Conservation (phyloP, 2,329 filamentous ascomycete genomes). For the Colletotrichum sp. region DNA sequence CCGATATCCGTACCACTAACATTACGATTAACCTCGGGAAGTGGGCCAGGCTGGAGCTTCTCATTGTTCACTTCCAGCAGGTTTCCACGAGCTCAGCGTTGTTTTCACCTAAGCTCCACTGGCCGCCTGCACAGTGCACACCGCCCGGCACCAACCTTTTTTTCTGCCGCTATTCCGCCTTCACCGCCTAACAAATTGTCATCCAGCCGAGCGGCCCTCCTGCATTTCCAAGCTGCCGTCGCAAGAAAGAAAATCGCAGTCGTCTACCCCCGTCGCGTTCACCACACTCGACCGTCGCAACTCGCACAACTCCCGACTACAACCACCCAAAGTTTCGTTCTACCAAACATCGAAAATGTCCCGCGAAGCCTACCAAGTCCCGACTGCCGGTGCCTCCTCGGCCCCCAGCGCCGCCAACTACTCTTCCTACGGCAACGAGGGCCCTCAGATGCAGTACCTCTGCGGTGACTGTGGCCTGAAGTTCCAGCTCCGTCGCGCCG, state of each 20-base stretch:
- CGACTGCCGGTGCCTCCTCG: constrained; percentile 55
- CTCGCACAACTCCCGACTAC: not conserved
- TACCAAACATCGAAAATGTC: constrained; percentile 50
- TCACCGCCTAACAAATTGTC: constrained; percentile 21
- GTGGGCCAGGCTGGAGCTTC: constrained; percentile 4
- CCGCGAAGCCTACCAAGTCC: constrained; percentile 80
- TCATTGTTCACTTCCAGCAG: not conserved
- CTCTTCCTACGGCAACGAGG: constrained; percentile 48
- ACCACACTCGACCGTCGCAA: not conserved
- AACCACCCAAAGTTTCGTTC: not conserved
- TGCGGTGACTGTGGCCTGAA: constrained; percentile 87
- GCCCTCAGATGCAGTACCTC: constrained; percentile 69
- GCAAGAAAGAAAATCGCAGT: not conserved
- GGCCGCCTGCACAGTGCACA: not conserved
- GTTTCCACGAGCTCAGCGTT: not conserved
- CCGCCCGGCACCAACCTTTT: not conserved
- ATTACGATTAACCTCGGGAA: constrained; percentile 19
- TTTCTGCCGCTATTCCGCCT: constrained; percentile 12
- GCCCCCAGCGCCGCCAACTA: constrained; percentile 47
- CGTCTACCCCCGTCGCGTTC: not conserved
- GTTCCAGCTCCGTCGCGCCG: constrained; percentile 76
- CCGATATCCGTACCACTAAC: not conserved
- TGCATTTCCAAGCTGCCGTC: constrained; percentile 2
- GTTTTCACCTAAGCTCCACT: not conserved
- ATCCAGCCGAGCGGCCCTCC: not conserved